Base-by-base conservation (phyloP, 345 rosid genomes). In the Populus pruinosa region DNA sequence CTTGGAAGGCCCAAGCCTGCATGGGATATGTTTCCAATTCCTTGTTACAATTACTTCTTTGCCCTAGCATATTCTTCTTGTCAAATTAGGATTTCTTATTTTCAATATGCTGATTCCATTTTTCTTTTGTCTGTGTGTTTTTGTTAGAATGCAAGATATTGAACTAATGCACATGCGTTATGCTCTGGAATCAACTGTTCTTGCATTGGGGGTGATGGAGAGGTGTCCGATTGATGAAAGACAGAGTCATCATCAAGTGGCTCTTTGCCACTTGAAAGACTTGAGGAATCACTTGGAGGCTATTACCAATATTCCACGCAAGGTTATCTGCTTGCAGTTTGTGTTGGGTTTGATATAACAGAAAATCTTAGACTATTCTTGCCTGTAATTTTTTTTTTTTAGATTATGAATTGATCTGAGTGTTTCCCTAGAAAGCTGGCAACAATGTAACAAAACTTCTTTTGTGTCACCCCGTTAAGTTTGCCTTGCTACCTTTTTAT, bases 161-260 rank as follows among this genome's bases (percentile, higher is more conserved):
- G 99, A 95, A 85, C 89, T 95, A 80, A 93, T 95, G 97, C 94
- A 87, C 84, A 91, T 95, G 97, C 93, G 93, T 73, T 95, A 95
- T 92, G 91, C 96, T 76, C 72, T 95, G 88, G 98, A 93, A 83
- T 92, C 98, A 66, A 82, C 84, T 65, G 92, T 92, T 69, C 90
- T 95, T 79, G 94, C 96, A 25, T 83, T 95, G 63, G 92, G 87
- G 86, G 89, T 83, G 63, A 88, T 92, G 88, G 93, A 85, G 76
- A 89, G 79, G 84, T 88, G 83, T 76, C 55, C 73, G 62, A 87
- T 75, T 68, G 83, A 85, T 67, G 96, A 89, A 81, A 83, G 70
- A 67, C 91, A 86, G 78, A 81, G 78, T 83, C 72, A 84, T 81
- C 89, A 77, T 73, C 87, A 69, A 76, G 77, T 82, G 73, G 94